These are phyloP conservation scores for Centaurea solstitialis DNA, from an alignment of 129 eudicot genomes.

Conservation along the genomic window DNA sequence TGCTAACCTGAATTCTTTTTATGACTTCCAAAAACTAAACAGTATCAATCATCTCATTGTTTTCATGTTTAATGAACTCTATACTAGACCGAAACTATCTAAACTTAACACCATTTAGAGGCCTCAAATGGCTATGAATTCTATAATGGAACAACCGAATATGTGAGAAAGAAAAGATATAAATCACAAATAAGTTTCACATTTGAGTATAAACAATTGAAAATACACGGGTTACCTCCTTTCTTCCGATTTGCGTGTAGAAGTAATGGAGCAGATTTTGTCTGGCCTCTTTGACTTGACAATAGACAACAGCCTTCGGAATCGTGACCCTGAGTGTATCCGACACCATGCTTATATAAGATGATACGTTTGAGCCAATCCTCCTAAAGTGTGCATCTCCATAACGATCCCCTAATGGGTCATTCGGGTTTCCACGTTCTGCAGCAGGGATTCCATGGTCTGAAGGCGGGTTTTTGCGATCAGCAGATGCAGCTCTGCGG, in stretches of 20 bases:
- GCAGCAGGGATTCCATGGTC: slow-evolving; percentile 23
- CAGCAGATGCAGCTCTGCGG: slow-evolving; percentile 31
- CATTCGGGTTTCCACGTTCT: slow-evolving; percentile 38
- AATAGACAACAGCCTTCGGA: slow-evolving; percentile 93
- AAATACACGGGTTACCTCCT: slow-evolving; percentile 56
- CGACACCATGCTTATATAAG: slow-evolving; percentile 76
- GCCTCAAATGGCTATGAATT: background rate
- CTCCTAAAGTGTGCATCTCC: slow-evolving; percentile 86
- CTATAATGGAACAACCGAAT: background rate
- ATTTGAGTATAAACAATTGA: background rate
- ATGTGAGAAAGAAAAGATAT: background rate
- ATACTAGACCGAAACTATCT: too few relatives aligned
- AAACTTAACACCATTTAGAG: too few relatives aligned
- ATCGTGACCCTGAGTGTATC: slow-evolving; percentile 72
- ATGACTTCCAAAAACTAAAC: too few relatives aligned
- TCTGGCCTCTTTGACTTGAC: slow-evolving; percentile 95
- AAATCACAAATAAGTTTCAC: background rate
- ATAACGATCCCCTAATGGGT: slow-evolving; percentile 63
- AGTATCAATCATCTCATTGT: too few relatives aligned
- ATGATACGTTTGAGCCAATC: slow-evolving; percentile 87
- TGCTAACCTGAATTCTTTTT: too few relatives aligned
- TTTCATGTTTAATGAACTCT: too few relatives aligned
- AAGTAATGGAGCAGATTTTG: slow-evolving; percentile 72
- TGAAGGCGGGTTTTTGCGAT: slow-evolving; percentile 29
- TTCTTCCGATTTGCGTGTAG: slow-evolving; percentile 80